Percentiles rank a stretch among this genome's conserved stretches.
These are phyloP conservation scores for Microglena sp. DNA, from an alignment of 139 green algal genomes.

Conservation along the genomic window DNA sequence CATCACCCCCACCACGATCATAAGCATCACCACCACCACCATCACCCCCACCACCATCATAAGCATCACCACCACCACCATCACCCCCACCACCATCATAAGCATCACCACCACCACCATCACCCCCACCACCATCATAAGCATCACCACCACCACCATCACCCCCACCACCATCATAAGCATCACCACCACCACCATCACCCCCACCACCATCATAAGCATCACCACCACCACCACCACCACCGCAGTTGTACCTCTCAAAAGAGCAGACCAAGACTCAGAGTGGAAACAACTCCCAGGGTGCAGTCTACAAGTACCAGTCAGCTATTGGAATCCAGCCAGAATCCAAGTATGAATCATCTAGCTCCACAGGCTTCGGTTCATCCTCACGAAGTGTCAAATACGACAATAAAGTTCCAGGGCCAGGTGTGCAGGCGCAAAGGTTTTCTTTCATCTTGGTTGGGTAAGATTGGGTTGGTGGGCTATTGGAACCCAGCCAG, in stretches of 20 bases:
- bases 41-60: too few species aligned
- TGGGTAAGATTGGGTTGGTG: background rate
- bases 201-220: too few species aligned
- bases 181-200: too few species aligned
- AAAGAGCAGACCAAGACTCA: conserved; percentile 31
- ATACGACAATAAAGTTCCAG: conserved; percentile 3
- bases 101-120: too few species aligned
- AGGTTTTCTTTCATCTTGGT: background rate
- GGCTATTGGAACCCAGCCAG: conserved; percentile 12
- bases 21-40: too few species aligned
- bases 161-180: too few species aligned
- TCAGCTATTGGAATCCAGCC: conserved; percentile 31
- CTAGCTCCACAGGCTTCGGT: conserved; percentile 26
- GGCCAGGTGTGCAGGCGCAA: conserved; percentile 17
- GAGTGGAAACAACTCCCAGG: conserved; percentile 28
- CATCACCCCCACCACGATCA: too few species aligned
- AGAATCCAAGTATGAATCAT: conserved; percentile 25
- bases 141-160: too few species aligned
- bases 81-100: too few species aligned
- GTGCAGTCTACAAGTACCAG: conserved; percentile 35
- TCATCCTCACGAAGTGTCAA: conserved; percentile 17
- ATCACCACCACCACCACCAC: too few species aligned
- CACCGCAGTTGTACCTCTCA: conserved; percentile 35
- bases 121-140: too few species aligned
- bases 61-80: too few species aligned